These are phyloP conservation scores for Acer campestre DNA, from an alignment of 345 rosid genomes.

Conservation along the genomic window DNA sequence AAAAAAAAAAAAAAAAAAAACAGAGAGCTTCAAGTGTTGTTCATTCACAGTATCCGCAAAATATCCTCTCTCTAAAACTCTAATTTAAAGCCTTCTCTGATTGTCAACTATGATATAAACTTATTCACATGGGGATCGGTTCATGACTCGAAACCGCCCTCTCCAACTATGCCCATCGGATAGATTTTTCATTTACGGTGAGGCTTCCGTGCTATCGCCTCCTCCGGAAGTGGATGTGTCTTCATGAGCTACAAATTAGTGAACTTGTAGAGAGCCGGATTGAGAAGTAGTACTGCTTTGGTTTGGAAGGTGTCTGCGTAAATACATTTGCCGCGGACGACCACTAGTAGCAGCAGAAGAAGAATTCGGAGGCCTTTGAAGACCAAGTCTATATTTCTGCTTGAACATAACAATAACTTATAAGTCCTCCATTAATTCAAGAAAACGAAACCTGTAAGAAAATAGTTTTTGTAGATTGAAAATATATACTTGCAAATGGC, in stretches of 20 bases:
- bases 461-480: not conserved
- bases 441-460: not conserved
- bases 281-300: too few species aligned
- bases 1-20: too few species aligned
- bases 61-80: not conserved
- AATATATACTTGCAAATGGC: constrained; percentile 77
- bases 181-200: constrained; percentile 45
- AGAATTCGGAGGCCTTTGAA: constrained; percentile 48
- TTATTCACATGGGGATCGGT: not conserved
- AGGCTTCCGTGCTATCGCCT: constrained; percentile 50
- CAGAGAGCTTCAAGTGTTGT: constrained; percentile 3
- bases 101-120: not conserved
- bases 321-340: constrained; percentile 34
- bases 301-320: not conserved
- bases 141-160: constrained; percentile 10
- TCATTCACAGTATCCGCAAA: constrained; percentile 14
- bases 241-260: constrained; percentile 5
- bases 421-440: constrained; percentile 3
- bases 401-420: constrained; percentile 15
- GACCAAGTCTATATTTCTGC: constrained; percentile 85
- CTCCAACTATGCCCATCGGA: constrained; percentile 59
- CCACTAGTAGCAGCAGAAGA: constrained; percentile 24
- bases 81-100: too few species aligned
- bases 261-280: too few species aligned
- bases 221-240: constrained; percentile 40